Evolutionary conservation across 371 early-diverging fungal species (phyloP).

Genomic region (Apophysomyces variabilis): DNA sequence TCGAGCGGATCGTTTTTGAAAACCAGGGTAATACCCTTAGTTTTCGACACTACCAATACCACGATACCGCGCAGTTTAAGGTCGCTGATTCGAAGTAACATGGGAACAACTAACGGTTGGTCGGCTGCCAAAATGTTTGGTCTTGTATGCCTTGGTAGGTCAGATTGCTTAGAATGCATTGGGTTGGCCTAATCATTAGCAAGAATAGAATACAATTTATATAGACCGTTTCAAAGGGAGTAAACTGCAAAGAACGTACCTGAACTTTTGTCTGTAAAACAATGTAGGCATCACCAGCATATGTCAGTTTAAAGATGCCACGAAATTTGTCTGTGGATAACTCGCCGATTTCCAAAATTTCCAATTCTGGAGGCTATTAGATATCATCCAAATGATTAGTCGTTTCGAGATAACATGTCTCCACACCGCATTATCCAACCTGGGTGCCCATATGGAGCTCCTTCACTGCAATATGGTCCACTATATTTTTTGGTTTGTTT

Average conservation of each 20-base stretch:
- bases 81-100: slow-evolving; percentile 90
- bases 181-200: slow-evolving; percentile 71
- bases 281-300: slow-evolving; percentile 92
- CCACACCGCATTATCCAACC: slow-evolving; percentile 51
- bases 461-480: slow-evolving; percentile 86
- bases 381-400: neutral
- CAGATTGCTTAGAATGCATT: slow-evolving; percentile 65
- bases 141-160: slow-evolving; percentile 64
- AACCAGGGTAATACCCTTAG: slow-evolving; percentile 91
- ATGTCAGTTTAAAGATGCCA: slow-evolving; percentile 93
- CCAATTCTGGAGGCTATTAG: slow-evolving; percentile 92
- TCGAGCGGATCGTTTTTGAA: slow-evolving; percentile 98
- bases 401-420: neutral
- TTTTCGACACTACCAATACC: slow-evolving; percentile 89
- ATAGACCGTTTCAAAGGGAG: neutral
- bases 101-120: slow-evolving; percentile 93
- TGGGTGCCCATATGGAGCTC: slow-evolving; percentile 94
- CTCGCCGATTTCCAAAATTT: slow-evolving; percentile 97
- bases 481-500: slow-evolving; percentile 89
- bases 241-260: slow-evolving; percentile 45
- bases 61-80: slow-evolving; percentile 90
- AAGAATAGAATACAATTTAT: neutral
- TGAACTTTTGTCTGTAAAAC: slow-evolving; percentile 95
- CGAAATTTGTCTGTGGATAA: slow-evolving; percentile 90
- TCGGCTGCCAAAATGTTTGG: slow-evolving; percentile 86